Evolutionary conservation across 371 early-diverging fungal species (phyloP).

Genomic region (Fennellomyces sp.): DNA sequence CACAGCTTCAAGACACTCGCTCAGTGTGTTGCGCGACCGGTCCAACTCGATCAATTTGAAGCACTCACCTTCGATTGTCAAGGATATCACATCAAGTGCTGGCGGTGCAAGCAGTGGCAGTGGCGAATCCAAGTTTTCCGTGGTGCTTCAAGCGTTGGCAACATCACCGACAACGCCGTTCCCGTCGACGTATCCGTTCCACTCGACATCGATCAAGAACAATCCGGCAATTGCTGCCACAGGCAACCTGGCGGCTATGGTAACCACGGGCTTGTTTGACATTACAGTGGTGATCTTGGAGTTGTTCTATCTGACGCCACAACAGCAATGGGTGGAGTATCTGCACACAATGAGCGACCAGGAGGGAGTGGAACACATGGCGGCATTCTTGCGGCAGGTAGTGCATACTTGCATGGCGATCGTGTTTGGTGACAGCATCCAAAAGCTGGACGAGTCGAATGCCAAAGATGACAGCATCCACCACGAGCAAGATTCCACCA

Average conservation of each 20-base stretch:
- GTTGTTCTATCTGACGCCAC: constrained; percentile 47
- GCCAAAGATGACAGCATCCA: constrained; percentile 19
- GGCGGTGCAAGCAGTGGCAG: not conserved
- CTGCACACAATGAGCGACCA: constrained; percentile 32
- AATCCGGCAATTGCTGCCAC: constrained; percentile 10
- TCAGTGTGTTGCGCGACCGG: constrained; percentile 25
- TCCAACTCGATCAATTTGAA: constrained; percentile 19
- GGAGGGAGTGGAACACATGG: constrained; percentile 52
- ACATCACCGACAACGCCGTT: constrained; percentile 44
- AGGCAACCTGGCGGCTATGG: constrained; percentile 34
- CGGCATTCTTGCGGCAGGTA: constrained; percentile 55
- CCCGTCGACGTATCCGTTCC: constrained; percentile 44
- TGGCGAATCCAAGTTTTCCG: constrained; percentile 16
- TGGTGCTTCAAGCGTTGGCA: constrained; percentile 44
- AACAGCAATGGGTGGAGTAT: constrained; percentile 43
- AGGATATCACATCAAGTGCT: not conserved
- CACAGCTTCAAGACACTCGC: constrained; percentile 21
- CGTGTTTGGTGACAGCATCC: constrained; percentile 46
- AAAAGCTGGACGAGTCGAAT: constrained; percentile 27
- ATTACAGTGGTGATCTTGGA: constrained; percentile 51
- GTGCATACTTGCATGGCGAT: constrained; percentile 55
- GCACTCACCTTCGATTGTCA: constrained; percentile 3
- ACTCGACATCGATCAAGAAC: constrained; percentile 19
- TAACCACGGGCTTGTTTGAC: constrained; percentile 52
- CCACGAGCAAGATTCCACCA: constrained; percentile 25